These are phyloP conservation scores for Cenchrus americanus DNA, from an alignment of 176 grass and related monocot genomes.

Conservation along the genomic window DNA sequence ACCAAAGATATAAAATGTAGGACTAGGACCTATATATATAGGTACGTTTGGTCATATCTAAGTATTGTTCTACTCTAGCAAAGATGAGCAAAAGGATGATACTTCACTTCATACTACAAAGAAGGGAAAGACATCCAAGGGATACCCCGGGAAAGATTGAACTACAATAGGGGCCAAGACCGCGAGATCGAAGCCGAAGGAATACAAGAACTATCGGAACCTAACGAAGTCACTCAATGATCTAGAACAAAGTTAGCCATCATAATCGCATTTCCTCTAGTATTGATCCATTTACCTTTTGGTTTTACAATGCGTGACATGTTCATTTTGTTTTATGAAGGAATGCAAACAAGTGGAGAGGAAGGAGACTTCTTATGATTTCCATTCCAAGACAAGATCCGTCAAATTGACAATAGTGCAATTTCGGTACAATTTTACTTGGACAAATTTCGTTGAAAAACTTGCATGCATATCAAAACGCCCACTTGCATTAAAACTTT, in stretches of 20 bases:
- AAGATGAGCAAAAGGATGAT: conserved; percentile 31
- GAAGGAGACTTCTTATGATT: conserved; percentile 70
- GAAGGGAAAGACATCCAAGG: conserved; percentile 55
- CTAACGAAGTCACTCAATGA: conserved; percentile 14
- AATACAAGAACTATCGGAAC: conserved; percentile 62
- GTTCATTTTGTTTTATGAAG: conserved; percentile 37
- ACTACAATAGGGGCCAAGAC: conserved; percentile 51
- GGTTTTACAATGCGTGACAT: neutral
- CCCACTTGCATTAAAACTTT: neutral
- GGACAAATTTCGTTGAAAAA: conserved; percentile 7
- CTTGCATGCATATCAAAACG: neutral
- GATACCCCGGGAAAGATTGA: conserved; percentile 67
- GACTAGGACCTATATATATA: neutral
- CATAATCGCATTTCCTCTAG: neutral
- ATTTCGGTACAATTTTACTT: conserved; percentile 72
- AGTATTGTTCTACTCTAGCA: neutral
- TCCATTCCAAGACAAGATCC: conserved; percentile 75
- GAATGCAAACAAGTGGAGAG: conserved; percentile 54
- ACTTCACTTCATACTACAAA: conserved; percentile 37
- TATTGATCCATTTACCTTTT: neutral
- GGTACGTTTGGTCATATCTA: neutral
- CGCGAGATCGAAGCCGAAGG: conserved; percentile 59
- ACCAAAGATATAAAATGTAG: too few relatives aligned
- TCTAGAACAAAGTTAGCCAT: conserved; percentile 23
- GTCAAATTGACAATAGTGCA: conserved; percentile 87